phyloP scores from a whole-genome alignment of 257 asterid genomes.

The Scutellaria galericulata region DNA sequence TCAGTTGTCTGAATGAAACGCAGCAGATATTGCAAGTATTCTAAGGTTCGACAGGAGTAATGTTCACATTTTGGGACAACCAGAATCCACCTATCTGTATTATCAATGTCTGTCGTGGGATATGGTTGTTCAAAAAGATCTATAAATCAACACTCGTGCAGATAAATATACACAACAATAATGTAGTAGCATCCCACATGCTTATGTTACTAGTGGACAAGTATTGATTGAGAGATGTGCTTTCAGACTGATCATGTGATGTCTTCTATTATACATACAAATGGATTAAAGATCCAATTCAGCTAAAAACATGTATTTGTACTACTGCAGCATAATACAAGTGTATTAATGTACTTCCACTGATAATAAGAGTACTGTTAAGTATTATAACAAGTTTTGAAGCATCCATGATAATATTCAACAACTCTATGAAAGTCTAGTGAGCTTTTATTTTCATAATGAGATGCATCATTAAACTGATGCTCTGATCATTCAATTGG shows the following conservation, averaged over 20 bases:
- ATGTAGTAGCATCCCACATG: not conserved
- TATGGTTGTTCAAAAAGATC: too few relatives aligned
- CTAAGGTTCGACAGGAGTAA: too few relatives aligned
- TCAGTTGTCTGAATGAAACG: constrained; percentile 36
- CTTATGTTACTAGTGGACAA: too few relatives aligned
- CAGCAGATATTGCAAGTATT: too few relatives aligned
- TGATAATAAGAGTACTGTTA: too few relatives aligned
- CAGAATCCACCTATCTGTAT: too few relatives aligned
- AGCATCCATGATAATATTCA: constrained; percentile 1
- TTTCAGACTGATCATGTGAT: constrained; percentile 1
- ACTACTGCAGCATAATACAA: not conserved
- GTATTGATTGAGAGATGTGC: too few relatives aligned
- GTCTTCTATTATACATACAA: not conserved
- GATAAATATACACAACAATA: not conserved
- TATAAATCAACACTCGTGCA: too few relatives aligned
- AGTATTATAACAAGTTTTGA: not conserved
- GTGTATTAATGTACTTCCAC: too few relatives aligned
- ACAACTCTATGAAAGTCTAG: not conserved
- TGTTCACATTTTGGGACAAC: too few relatives aligned
- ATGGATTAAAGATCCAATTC: not conserved
- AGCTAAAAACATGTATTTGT: not conserved
- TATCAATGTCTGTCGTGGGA: not conserved
- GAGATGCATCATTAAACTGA: constrained; percentile 34
- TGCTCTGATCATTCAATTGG: constrained; percentile 61
- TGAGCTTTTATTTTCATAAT: not conserved